Conservation (phyloP, 345 rosid species). For the Eucalyptus shirleyi region DNA sequence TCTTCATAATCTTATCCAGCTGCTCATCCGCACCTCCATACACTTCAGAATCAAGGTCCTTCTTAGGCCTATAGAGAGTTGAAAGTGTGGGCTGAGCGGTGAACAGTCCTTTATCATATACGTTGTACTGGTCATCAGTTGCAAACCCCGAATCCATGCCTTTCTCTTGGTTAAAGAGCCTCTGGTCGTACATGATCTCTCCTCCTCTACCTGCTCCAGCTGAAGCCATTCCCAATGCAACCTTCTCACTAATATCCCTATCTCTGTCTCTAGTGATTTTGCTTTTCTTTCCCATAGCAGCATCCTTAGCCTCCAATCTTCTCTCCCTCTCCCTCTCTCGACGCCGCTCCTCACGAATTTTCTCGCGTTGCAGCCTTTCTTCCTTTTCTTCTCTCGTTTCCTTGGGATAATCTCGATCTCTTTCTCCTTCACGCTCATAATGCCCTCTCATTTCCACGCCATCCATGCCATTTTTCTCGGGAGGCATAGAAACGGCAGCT, state of each 20-base stretch:
- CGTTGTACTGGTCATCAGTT: conserved; percentile 88
- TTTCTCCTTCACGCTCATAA: conserved; percentile 43
- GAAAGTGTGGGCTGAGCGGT: conserved; percentile 87
- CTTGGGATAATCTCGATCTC: conserved; percentile 36
- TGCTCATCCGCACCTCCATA: conserved; percentile 87
- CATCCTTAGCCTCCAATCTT: conserved; percentile 73
- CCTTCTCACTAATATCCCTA: conserved; percentile 90
- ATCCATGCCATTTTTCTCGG: conserved; percentile 37
- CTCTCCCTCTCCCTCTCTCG: conserved; percentile 92
- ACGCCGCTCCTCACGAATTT: conserved; percentile 87
- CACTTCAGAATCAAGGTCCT: conserved; percentile 66
- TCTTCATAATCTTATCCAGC: conserved; percentile 68
- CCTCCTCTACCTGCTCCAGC: conserved; percentile 73
- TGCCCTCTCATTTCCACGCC: conserved; percentile 49
- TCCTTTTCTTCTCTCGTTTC: conserved; percentile 77
- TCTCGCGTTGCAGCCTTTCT: conserved; percentile 67
- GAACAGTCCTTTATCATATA: conserved; percentile 84
- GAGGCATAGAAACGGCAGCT: conserved; percentile 32
- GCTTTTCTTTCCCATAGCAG: conserved; percentile 96
- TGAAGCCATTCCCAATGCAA: conserved; percentile 95
- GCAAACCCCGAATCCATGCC: conserved; percentile 98
- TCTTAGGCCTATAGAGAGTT: conserved; percentile 74
- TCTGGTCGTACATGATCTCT: conserved; percentile 87
- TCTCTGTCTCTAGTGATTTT: conserved; percentile 90
- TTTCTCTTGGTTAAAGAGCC: conserved; percentile 93